These are phyloP conservation scores for Malania oleifera DNA, from an alignment of 164 flowering plant species.

Conservation along the genomic window DNA sequence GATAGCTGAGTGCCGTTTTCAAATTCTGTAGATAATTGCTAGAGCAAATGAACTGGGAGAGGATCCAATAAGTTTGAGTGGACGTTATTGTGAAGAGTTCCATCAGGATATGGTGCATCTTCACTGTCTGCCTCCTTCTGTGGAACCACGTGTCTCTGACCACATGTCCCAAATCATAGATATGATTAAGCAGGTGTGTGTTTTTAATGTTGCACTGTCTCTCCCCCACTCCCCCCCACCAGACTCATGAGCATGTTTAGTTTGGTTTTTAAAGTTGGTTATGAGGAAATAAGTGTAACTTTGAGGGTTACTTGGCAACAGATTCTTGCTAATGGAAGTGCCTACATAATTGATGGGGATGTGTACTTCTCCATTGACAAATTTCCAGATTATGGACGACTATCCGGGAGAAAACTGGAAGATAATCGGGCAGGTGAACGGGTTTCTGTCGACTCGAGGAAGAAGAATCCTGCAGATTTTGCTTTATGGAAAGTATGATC, in stretches of 20 bases:
- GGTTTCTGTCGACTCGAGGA: slow-evolving; percentile 81
- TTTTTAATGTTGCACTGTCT: not conserved
- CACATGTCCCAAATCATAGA: slow-evolving; percentile 88
- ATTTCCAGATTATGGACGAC: slow-evolving; percentile 67
- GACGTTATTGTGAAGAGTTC: slow-evolving; percentile 81
- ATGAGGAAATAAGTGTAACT: no score
- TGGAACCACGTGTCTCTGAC: slow-evolving; percentile 90
- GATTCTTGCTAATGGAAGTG: slow-evolving; percentile 88
- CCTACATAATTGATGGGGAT: slow-evolving; percentile 78
- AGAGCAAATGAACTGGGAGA: slow-evolving; percentile 84
- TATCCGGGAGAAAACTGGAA: slow-evolving; percentile 80
- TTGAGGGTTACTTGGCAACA: slow-evolving; percentile 17
- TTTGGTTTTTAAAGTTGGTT: no score
- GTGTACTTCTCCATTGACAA: slow-evolving; percentile 88
- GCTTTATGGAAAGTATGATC: slow-evolving; percentile 83
- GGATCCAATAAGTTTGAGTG: slow-evolving; percentile 83
- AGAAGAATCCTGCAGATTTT: slow-evolving; percentile 91
- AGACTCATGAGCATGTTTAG: no score
- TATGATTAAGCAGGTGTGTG: slow-evolving; percentile 72
- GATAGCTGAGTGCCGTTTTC: slow-evolving; percentile 56
- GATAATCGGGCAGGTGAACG: slow-evolving; percentile 98
- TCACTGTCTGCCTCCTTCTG: slow-evolving; percentile 75
- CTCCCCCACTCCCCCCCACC: no score
- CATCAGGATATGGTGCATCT: slow-evolving; percentile 70
- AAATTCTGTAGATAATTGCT: slow-evolving; percentile 81